Conservation (phyloP, 352 stramenopile species). For the Globisporangium middletonii region DNA sequence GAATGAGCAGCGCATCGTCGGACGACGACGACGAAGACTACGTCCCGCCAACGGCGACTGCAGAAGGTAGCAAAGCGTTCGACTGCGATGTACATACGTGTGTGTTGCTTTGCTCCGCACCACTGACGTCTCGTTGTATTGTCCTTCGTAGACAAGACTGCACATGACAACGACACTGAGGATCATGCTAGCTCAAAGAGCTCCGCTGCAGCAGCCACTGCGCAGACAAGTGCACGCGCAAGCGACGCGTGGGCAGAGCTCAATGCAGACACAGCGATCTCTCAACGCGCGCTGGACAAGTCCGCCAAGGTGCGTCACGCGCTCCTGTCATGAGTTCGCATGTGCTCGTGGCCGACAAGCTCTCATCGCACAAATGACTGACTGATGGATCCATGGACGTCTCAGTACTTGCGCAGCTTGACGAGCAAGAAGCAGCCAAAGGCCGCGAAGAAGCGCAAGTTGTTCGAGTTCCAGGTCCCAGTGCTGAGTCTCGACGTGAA, state of each 20-base stretch:
- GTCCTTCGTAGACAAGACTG: too few species aligned
- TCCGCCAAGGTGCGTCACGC: slow-evolving; percentile 31
- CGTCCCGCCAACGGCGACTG: slow-evolving; percentile 20
- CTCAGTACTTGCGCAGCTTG: slow-evolving; percentile 43
- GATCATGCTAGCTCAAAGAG: not conserved
- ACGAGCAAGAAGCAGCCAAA: slow-evolving; percentile 42
- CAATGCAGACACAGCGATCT: slow-evolving; percentile 54
- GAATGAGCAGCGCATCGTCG: slow-evolving; percentile 48
- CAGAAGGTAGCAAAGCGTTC: too few species aligned
- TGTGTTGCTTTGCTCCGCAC: too few species aligned
- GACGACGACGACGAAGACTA: slow-evolving; percentile 69
- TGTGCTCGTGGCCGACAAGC: too few species aligned
- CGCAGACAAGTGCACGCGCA: slow-evolving; percentile 23
- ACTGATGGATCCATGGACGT: too few species aligned
- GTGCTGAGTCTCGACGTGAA: slow-evolving; percentile 68
- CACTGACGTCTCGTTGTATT: too few species aligned
- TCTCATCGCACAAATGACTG: too few species aligned
- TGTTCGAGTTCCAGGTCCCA: slow-evolving; percentile 65
- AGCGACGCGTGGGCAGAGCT: slow-evolving; percentile 60
- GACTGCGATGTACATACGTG: too few species aligned
- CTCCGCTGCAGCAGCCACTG: not conserved
- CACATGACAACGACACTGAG: too few species aligned
- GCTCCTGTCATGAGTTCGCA: too few species aligned
- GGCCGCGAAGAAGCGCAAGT: slow-evolving; percentile 53
- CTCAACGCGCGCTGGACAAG: slow-evolving; percentile 31